These are phyloP conservation scores for Ophiostoma quercus DNA, from an alignment of 2,329 filamentous ascomycete genomes.

Conservation along the genomic window DNA sequence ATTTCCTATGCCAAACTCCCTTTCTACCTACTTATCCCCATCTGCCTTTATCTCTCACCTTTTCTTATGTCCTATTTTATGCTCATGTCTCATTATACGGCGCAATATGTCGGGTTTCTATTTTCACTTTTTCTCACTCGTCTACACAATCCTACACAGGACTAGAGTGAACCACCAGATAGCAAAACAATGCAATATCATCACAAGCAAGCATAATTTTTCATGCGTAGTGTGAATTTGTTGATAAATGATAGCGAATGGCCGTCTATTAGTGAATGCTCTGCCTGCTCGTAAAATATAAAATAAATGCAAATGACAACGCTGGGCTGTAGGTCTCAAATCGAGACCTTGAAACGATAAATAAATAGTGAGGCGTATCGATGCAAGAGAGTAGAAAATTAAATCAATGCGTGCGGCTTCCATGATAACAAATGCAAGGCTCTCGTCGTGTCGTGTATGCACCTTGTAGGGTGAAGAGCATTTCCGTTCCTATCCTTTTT, in stretches of 20 bases:
- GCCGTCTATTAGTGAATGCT: neutral
- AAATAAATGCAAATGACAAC: neutral
- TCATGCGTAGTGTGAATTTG: neutral
- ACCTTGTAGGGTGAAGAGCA: neutral
- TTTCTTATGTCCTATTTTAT: neutral
- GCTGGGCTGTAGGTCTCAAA: neutral
- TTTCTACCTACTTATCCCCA: too few species aligned
- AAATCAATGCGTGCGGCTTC: neutral
- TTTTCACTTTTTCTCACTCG: neutral
- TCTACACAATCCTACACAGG: slow-evolving; percentile 2
- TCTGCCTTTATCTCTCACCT: too few species aligned
- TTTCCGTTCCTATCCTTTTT: neutral
- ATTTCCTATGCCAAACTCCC: neutral
- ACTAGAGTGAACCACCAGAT: neutral
- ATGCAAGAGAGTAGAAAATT: neutral
- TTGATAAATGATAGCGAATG: neutral
- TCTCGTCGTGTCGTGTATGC: neutral
- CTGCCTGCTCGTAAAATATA: neutral
- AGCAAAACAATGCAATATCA: slow-evolving; percentile 10
- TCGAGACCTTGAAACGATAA: neutral
- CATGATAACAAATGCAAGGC: neutral
- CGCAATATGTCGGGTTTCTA: neutral
- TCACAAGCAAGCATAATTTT: neutral
- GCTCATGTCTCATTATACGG: slow-evolving; percentile 1
- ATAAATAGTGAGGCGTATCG: neutral